phyloP scores from a whole-genome alignment of 768 basidiomycete species.

The Leccinum obscurum region DNA sequence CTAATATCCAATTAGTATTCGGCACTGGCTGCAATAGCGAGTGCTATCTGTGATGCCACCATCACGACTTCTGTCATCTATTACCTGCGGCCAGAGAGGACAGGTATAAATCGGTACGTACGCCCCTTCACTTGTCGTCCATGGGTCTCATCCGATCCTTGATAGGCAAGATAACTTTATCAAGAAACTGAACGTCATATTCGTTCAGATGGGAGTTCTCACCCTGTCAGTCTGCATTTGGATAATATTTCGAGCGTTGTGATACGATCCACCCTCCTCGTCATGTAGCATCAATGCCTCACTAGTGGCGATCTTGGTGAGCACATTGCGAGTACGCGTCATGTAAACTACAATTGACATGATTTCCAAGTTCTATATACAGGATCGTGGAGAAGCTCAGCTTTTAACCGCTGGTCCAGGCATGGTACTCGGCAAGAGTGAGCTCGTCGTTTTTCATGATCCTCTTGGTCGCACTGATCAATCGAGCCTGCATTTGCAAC shows the following conservation, averaged over 20 bases:
- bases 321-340: neutral
- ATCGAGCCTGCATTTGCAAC: neutral
- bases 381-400: neutral
- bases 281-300: constrained; percentile 10
- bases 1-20: constrained; percentile 4
- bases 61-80: constrained; percentile 21
- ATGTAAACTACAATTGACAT: neutral
- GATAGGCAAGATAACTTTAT: constrained; percentile 12
- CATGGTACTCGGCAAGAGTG: constrained; percentile 20
- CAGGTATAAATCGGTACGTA: constrained; percentile 13
- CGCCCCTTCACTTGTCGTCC: too few relatives aligned
- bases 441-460: neutral
- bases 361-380: constrained; percentile 18
- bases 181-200: constrained; percentile 11
- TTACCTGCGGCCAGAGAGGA: constrained; percentile 16
- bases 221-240: constrained; percentile 13
- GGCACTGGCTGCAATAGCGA: constrained; percentile 11
- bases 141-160: neutral
- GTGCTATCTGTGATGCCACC: constrained; percentile 21
- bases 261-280: neutral
- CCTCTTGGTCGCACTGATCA: neutral
- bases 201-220: constrained; percentile 24
- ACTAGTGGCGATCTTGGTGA: constrained; percentile 13
- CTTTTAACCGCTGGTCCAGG: constrained; percentile 15
- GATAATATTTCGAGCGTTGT: neutral